phyloP scores from a whole-genome alignment of 1,139 yeast genomes.

The Geotrichum bryndzae region DNA sequence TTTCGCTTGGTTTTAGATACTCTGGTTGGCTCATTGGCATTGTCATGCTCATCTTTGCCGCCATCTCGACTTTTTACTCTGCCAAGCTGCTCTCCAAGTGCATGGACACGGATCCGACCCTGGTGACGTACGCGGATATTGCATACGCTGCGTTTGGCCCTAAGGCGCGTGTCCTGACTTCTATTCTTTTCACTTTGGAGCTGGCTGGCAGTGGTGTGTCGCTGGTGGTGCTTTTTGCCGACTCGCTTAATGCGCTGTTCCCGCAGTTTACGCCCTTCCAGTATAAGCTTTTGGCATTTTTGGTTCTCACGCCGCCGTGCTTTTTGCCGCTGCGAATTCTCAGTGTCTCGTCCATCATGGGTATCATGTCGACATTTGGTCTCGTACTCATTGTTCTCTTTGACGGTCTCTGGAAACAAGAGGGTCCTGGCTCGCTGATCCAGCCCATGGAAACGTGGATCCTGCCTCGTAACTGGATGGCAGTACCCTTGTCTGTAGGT shows the following conservation, averaged over 20 bases:
- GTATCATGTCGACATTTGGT: slow-evolving; percentile 64
- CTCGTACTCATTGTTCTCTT: slow-evolving; percentile 52
- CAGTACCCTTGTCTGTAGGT: slow-evolving; percentile 60
- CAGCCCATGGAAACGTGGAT: slow-evolving; percentile 42
- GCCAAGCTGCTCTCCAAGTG: slow-evolving; percentile 61
- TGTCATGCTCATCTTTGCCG: slow-evolving; percentile 48
- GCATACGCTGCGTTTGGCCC: slow-evolving; percentile 71
- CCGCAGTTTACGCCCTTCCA: slow-evolving; percentile 44
- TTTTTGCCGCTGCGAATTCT: slow-evolving; percentile 68
- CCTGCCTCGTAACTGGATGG: slow-evolving; percentile 48
- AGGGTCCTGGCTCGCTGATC: slow-evolving; percentile 62
- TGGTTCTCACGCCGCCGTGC: slow-evolving; percentile 55
- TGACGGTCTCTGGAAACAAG: slow-evolving; percentile 55
- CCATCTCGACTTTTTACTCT: slow-evolving; percentile 59
- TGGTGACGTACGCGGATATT: slow-evolving; percentile 84
- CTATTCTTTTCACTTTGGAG: slow-evolving; percentile 68
- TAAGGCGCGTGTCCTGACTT: slow-evolving; percentile 56
- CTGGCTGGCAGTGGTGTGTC: slow-evolving; percentile 74
- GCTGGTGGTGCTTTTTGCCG: slow-evolving; percentile 73
- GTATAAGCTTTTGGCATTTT: slow-evolving; percentile 56
- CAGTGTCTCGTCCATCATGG: slow-evolving; percentile 66
- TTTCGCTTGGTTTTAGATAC: slow-evolving; percentile 71
- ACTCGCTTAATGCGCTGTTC: slow-evolving; percentile 64
- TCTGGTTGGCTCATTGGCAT: slow-evolving; percentile 79
- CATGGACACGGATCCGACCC: slow-evolving; percentile 66